Percentiles rank a stretch among this genome's conserved stretches.
phyloP scores from a whole-genome alignment of 305 asterid genomes.

The Fraxinus paxiana region DNA sequence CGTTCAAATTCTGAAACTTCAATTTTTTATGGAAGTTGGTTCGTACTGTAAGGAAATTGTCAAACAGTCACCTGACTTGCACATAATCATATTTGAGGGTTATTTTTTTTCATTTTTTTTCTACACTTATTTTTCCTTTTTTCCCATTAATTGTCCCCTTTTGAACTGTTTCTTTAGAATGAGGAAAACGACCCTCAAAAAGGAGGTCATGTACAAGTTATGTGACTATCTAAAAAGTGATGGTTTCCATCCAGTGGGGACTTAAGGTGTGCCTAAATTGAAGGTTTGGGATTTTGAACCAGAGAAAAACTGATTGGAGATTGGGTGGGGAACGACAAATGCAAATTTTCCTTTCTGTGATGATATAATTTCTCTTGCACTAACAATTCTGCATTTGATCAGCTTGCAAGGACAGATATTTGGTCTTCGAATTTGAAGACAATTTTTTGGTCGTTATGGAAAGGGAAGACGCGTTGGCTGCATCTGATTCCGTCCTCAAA shows the following conservation, averaged over 20 bases:
- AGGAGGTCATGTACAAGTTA: neutral
- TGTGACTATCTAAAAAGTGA: neutral
- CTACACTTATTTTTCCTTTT: neutral
- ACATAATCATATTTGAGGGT: neutral
- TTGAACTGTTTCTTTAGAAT: neutral
- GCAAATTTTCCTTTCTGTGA: neutral
- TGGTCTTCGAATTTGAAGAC: conserved; percentile 87
- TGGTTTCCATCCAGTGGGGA: neutral
- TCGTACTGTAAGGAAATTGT: neutral
- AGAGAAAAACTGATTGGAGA: neutral
- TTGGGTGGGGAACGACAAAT: neutral
- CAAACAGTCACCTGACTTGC: neutral
- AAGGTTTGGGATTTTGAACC: neutral
- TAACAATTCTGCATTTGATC: conserved; percentile 23
- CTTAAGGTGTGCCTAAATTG: neutral
- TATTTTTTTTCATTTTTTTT: neutral
- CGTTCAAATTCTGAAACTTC: neutral
- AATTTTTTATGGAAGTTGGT: neutral
- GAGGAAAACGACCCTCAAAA: neutral
- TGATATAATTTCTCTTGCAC: neutral
- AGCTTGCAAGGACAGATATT: conserved; percentile 84
- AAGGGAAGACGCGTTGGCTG: conserved; percentile 66
- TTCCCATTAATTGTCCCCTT: neutral
- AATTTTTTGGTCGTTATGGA: conserved; percentile 76
- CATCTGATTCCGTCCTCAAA: conserved; percentile 69